A percentile compares a stretch with the other conserved stretches of the same genome.
Evolutionary conservation across 805 yeast genomes (phyloP).

Genomic region (Metschnikowia anglica): DNA sequence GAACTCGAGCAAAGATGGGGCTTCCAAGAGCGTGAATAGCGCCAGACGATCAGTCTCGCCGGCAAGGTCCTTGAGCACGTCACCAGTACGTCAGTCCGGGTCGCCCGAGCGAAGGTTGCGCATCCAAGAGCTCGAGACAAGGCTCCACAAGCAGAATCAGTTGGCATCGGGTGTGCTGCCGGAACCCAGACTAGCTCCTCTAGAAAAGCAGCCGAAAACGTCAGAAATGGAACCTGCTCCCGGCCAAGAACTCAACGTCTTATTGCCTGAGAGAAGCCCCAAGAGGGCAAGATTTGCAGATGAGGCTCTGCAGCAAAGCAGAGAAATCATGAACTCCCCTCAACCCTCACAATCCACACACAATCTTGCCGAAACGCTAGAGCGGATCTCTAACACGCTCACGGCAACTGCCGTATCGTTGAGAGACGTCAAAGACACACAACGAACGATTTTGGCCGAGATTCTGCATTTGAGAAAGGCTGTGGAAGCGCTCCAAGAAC

Average conservation of each 20-base stretch:
- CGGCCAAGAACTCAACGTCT: neutral
- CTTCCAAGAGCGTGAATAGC: neutral
- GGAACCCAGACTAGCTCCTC: neutral
- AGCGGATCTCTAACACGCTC: constrained; percentile 9
- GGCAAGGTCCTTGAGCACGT: constrained; percentile 1
- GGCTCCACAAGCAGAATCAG: constrained; percentile 2
- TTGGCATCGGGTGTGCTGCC: neutral
- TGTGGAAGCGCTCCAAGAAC: constrained; percentile 10
- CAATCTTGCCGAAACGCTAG: constrained; percentile 5
- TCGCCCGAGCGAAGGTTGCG: constrained; percentile 35
- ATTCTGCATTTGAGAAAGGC: constrained; percentile 6
- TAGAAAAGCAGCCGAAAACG: too few species aligned
- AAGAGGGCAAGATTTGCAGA: constrained; percentile 7
- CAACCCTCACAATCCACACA: neutral
- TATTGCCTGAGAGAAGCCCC: constrained; percentile 2
- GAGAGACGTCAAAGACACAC: constrained; percentile 12
- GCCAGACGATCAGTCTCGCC: constrained; percentile 10
- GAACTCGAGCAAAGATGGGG: neutral
- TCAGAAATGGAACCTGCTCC: neutral
- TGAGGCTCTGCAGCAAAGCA: neutral
- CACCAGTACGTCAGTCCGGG: constrained; percentile 34
- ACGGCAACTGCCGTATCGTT: constrained; percentile 12
- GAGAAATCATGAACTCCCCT: neutral
- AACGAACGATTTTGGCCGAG: constrained; percentile 12
- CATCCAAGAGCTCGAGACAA: constrained; percentile 30